Evolutionary conservation across 1,284 basidiomycete species (phyloP), one percentile per base, ranked within the genome.

Genomic region (Agaricales sp.): DNA sequence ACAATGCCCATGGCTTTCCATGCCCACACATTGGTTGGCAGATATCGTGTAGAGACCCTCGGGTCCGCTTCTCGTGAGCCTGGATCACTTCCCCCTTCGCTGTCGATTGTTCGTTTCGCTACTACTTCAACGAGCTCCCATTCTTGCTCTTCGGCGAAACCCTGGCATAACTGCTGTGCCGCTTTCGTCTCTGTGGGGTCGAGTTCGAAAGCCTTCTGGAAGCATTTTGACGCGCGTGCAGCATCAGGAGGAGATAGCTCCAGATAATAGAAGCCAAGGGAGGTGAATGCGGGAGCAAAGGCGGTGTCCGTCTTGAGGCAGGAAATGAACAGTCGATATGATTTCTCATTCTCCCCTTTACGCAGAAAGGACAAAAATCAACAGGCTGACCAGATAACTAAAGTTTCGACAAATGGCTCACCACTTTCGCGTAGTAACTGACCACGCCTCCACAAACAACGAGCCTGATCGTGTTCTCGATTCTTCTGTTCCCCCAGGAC

Each of bases 191-290:
- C 90, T 12, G 86, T 77, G 1, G 93, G 78, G 64, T 98, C 94
- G 1, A 99, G 78, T 65, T 99, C 96, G 58, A 99, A 98, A 0
- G 96, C 96, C 60, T 96, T 98, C 60, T 99, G 94, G 68, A 97
- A 98, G 63, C 96, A 99, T 62, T 95, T 95, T 14, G 89, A 87
- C 1, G 95, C 87, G 39, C 95, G 82, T 8, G 80, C 78, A 6
- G 80, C 79, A 64, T 99, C 94, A 0, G 83, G 78, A 1, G 92
- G 90, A 12, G 71, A 67, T 12, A 77, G 67, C 48, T 91, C 84
- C 16, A 78, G 68, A 63, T 99, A 99, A 67, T 93, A 95, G 46
- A 91, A 71, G 4, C 96, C 96, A 6, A 99, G 78, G 0, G 92
- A 89, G 0, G 95, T 96, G 64, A 94, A 99, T 0, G 94, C 81